Evolutionary conservation across 805 yeast species (phyloP).

Genomic region (Wickerhamiella cacticola): DNA sequence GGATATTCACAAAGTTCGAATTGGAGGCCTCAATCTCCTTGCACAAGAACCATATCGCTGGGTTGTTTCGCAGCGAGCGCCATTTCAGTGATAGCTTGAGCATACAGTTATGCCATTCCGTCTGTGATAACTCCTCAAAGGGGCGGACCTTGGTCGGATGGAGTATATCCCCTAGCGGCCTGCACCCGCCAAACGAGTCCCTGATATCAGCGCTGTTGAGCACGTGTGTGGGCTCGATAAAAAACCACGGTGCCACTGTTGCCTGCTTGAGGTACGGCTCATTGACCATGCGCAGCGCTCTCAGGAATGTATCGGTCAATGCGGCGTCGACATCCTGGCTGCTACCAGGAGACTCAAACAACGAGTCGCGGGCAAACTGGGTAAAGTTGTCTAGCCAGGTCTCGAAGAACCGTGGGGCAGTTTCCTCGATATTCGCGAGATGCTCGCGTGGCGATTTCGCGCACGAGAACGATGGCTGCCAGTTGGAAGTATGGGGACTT

Average conservation of each 20-base stretch:
- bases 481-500: not conserved
- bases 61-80: not conserved
- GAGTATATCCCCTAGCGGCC: not conserved
- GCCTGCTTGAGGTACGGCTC: not conserved
- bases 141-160: not conserved
- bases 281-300: not conserved
- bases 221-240: not conserved
- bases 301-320: not conserved
- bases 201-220: not conserved
- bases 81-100: not conserved
- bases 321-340: not conserved
- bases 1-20: not conserved
- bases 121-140: not conserved
- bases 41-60: not conserved
- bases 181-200: not conserved
- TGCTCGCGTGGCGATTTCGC: not conserved
- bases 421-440: not conserved
- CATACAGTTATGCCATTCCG: not conserved
- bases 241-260: conserved; percentile 1
- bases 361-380: no score
- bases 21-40: not conserved
- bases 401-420: not conserved
- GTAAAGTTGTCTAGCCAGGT: not conserved
- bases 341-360: not conserved
- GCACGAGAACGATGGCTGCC: not conserved